phyloP scores from a whole-genome alignment of 768 basidiomycete genomes.

The Tulasnella sp. region DNA sequence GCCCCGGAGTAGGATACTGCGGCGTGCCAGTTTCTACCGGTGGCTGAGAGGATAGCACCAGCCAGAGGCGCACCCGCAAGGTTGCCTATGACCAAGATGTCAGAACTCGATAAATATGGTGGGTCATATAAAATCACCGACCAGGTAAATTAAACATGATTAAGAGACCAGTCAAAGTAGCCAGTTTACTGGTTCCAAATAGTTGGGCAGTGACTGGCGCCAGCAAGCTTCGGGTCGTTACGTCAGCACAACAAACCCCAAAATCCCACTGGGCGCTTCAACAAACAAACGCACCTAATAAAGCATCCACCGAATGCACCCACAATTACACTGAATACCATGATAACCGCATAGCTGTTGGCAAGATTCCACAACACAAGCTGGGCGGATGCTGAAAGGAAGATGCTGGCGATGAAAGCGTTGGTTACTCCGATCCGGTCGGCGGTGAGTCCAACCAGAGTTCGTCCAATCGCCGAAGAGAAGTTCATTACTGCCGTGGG shows the following conservation, averaged over 20 bases:
- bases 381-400: constrained; percentile 46
- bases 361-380: constrained; percentile 50
- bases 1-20: constrained; percentile 44
- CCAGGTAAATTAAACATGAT: constrained; percentile 39
- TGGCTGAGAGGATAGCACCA: constrained; percentile 43
- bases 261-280: constrained; percentile 17
- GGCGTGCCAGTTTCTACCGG: constrained; percentile 44
- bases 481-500: constrained; percentile 42
- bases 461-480: constrained; percentile 43
- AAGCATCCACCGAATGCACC: constrained; percentile 48
- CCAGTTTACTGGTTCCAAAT: constrained; percentile 37
- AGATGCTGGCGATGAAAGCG: constrained; percentile 46
- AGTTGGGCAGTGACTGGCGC: constrained; percentile 44
- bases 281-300: constrained; percentile 35
- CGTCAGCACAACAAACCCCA: background rate
- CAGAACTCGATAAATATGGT: background rate
- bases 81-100: constrained; percentile 36
- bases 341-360: constrained; percentile 43
- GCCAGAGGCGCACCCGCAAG: constrained; percentile 45
- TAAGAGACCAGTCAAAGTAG: constrained; percentile 36
- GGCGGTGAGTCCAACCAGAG: constrained; percentile 46
- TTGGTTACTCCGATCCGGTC: constrained; percentile 50
- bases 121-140: background rate
- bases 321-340: constrained; percentile 44
- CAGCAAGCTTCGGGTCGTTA: constrained; percentile 39